A percentile compares a stretch with the other conserved stretches of the same genome.
Evolutionary conservation across 192 early-diverging fungal genomes (phyloP).

Genomic region (Entomortierella chlamydospora): DNA sequence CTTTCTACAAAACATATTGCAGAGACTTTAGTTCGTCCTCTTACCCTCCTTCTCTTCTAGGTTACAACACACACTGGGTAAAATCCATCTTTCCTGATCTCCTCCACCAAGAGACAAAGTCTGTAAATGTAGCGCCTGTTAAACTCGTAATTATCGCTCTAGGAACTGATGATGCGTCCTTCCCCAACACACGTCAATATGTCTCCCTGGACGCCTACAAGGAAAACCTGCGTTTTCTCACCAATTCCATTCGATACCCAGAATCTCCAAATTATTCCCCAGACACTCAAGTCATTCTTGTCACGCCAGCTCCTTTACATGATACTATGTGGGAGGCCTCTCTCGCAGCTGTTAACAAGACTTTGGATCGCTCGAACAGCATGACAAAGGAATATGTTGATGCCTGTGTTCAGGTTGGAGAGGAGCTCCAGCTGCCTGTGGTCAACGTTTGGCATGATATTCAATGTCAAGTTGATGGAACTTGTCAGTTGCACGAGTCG

Average conservation of each 20-base stretch:
- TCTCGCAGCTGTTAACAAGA: constrained; percentile 37
- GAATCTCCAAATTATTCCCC: constrained; percentile 69
- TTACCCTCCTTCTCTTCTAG: constrained; percentile 55
- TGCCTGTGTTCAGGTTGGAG: constrained; percentile 58
- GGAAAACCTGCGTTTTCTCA: constrained; percentile 68
- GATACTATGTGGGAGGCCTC: constrained; percentile 61
- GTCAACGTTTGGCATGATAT: constrained; percentile 24
- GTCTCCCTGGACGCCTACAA: constrained; percentile 70
- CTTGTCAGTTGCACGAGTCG: constrained; percentile 33
- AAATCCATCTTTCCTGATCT: constrained; percentile 65
- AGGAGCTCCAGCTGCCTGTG: constrained; percentile 58
- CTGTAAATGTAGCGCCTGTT: constrained; percentile 42
- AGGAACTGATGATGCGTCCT: constrained; percentile 85
- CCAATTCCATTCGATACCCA: constrained; percentile 64
- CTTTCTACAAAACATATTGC: no score
- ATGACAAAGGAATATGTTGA: constrained; percentile 67
- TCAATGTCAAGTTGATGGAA: constrained; percentile 20
- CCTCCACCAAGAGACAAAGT: constrained; percentile 54
- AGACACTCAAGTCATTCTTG: constrained; percentile 72
- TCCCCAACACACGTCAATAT: constrained; percentile 63
- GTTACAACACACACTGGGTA: constrained; percentile 77
- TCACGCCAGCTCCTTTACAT: constrained; percentile 82
- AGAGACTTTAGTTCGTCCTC: not conserved
- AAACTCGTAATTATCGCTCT: constrained; percentile 78
- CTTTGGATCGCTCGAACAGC: constrained; percentile 33